Percentiles rank a stretch among this genome's conserved stretches.
Conservation (phyloP, 192 early-diverging fungal genomes). For the Neocallimastix lanati region DNA sequence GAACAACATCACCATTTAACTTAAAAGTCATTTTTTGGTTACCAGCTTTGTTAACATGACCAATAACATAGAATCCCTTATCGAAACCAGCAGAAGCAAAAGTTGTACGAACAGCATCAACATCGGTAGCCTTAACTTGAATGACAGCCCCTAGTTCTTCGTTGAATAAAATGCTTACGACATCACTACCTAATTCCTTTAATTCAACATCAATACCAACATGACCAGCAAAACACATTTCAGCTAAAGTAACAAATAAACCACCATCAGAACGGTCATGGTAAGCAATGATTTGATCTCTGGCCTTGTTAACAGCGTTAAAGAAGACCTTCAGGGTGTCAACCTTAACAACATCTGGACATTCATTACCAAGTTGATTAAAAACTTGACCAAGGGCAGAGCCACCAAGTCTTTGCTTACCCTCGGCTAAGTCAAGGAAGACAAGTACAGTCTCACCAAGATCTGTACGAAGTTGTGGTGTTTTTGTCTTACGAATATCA, state of each 20-base stretch:
- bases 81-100: slow-evolving; percentile 33
- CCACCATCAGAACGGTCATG: slow-evolving; percentile 99
- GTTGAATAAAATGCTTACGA: slow-evolving; percentile 57
- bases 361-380: slow-evolving; percentile 54
- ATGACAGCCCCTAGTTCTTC: slow-evolving; percentile 97
- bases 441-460: slow-evolving; percentile 44
- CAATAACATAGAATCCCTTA: slow-evolving; percentile 33
- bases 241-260: slow-evolving; percentile 67
- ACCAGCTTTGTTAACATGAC: slow-evolving; percentile 27
- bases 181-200: slow-evolving; percentile 16
- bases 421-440: slow-evolving; percentile 67
- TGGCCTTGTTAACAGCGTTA: slow-evolving; percentile 39
- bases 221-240: slow-evolving; percentile 95
- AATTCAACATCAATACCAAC: slow-evolving; percentile 60
- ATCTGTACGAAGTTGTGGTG: slow-evolving; percentile 54
- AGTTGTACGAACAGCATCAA: slow-evolving; percentile 27
- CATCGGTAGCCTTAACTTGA: slow-evolving; percentile 47
- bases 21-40: slow-evolving; percentile 32
- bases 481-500: slow-evolving; percentile 69
- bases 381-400: slow-evolving; percentile 90
- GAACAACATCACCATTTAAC: slow-evolving; percentile 18
- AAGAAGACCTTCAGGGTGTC: slow-evolving; percentile 58
- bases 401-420: slow-evolving; percentile 80
- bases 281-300: slow-evolving; percentile 66
- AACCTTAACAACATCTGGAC: slow-evolving; percentile 73